Conservation (phyloP, 306 rosid species). For the Astragalus glycyphyllos region DNA sequence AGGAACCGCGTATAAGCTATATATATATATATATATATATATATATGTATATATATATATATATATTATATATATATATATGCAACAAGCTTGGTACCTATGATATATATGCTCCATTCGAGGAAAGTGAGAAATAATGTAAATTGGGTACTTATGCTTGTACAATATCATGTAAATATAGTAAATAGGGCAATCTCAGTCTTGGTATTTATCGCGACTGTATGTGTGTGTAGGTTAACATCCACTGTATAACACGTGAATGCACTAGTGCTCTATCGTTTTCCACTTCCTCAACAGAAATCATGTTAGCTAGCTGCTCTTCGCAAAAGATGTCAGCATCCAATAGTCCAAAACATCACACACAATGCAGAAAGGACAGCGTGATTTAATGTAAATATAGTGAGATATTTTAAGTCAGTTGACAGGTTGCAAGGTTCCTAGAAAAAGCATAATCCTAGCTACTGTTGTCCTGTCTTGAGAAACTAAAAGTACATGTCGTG, state of each 20-base stretch:
- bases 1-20: background rate
- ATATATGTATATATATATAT: no score
- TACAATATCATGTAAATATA: background rate
- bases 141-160: constrained; percentile 4
- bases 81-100: no score
- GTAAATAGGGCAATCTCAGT: background rate
- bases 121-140: background rate
- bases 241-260: constrained; percentile 4
- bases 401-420: constrained; percentile 35
- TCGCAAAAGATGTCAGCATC: constrained; percentile 16
- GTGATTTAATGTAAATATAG: constrained; percentile 13
- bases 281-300: background rate
- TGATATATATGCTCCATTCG: background rate
- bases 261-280: background rate
- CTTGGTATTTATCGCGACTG: background rate
- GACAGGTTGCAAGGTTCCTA: constrained; percentile 27
- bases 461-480: constrained; percentile 8
- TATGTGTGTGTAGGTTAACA: background rate
- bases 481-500: constrained; percentile 23
- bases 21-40: no score
- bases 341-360: constrained; percentile 8
- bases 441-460: constrained; percentile 11
- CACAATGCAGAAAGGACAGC: constrained; percentile 26
- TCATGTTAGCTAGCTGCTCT: background rate
- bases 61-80: no score